Percentiles rank a stretch among this genome's conserved stretches.
These are phyloP conservation scores for Primulina eburnea DNA, from an alignment of 257 asterid species.

Conservation along the genomic window DNA sequence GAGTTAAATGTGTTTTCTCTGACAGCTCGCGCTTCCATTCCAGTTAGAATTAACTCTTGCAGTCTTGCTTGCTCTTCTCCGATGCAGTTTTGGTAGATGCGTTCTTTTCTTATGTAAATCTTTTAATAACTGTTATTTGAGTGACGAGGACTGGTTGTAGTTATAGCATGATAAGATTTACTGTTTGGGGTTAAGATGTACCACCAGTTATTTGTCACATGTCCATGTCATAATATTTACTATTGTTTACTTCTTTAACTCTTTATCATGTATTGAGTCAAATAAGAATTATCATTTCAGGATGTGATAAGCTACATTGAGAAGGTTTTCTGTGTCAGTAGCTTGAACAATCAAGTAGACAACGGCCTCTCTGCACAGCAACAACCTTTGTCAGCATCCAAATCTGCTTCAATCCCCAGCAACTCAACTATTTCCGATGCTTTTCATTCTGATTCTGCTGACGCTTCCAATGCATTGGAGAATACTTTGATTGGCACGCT, in stretches of 20 bases:
- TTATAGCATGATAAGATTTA: not conserved
- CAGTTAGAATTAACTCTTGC: not conserved
- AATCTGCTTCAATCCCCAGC: conserved; percentile 49
- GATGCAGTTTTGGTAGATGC: conserved; percentile 1
- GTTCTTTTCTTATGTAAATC: not conserved
- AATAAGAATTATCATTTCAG: conserved; percentile 46
- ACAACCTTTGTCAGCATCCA: conserved; percentile 41
- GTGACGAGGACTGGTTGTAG: not conserved
- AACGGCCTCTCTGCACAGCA: conserved; percentile 51
- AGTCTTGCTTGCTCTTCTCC: not conserved
- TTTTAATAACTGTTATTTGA: not conserved
- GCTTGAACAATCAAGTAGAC: conserved; percentile 57
- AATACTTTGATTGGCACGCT: conserved; percentile 60
- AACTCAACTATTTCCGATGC: conserved; percentile 44
- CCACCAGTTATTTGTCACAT: conserved; percentile 14
- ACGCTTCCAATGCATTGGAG: conserved; percentile 41
- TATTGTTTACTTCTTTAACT: conserved; percentile 1
- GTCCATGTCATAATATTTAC: conserved; percentile 8
- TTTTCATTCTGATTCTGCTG: conserved; percentile 47
- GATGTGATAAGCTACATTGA: conserved; percentile 87
- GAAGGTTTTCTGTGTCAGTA: conserved; percentile 64
- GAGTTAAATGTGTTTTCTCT: not conserved
- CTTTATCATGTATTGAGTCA: not conserved
- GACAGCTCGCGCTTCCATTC: not conserved
- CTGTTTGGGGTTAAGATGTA: not conserved